Percentiles rank a stretch among this genome's conserved stretches.
phyloP scores from a whole-genome alignment of 352 stramenopile species.

The Pythium aphanidermatum region DNA sequence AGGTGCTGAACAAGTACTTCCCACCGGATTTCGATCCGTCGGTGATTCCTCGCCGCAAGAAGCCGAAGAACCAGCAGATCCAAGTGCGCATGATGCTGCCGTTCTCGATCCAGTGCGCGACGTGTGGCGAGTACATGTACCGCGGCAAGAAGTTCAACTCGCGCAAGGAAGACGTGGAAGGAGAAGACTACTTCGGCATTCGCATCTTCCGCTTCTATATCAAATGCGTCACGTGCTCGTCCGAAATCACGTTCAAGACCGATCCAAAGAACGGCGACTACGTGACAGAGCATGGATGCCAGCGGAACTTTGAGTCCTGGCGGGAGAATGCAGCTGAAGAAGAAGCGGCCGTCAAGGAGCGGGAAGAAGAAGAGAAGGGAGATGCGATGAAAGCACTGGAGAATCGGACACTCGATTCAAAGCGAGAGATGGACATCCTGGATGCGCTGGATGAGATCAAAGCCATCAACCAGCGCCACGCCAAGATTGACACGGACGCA shows the following conservation, averaged over 20 bases:
- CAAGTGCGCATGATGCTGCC: constrained; percentile 99
- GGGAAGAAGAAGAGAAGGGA: constrained; percentile 91
- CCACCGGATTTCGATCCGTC: constrained; percentile 97
- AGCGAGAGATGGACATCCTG: constrained; percentile 98
- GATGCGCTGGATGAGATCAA: constrained; percentile 98
- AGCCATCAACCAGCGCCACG: constrained; percentile 94
- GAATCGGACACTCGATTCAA: constrained; percentile 97
- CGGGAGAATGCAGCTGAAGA: constrained; percentile 84
- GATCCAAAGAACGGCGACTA: constrained; percentile 99
- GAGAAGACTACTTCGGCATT: constrained; percentile 96
- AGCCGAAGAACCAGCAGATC: constrained; percentile 93
- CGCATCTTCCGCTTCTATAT: constrained; percentile 98
- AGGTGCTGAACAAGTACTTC: constrained; percentile 99
- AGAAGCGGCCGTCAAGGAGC: constrained; percentile 58
- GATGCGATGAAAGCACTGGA: constrained; percentile 98
- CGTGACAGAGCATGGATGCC: constrained; percentile 94
- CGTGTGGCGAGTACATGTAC: constrained; percentile 98
- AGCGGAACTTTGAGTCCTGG: constrained; percentile 97
- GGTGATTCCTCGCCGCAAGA: constrained; percentile 92
- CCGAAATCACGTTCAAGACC: constrained; percentile 97
- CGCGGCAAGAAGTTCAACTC: constrained; percentile 99
- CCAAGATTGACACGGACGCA: constrained; percentile 85
- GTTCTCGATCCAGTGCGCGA: constrained; percentile 97
- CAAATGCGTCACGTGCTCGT: constrained; percentile 94
- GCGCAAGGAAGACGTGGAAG: constrained; percentile 95